Base-by-base conservation (phyloP, 2,329 filamentous ascomycete species). In the Colletotrichum kahawae region DNA sequence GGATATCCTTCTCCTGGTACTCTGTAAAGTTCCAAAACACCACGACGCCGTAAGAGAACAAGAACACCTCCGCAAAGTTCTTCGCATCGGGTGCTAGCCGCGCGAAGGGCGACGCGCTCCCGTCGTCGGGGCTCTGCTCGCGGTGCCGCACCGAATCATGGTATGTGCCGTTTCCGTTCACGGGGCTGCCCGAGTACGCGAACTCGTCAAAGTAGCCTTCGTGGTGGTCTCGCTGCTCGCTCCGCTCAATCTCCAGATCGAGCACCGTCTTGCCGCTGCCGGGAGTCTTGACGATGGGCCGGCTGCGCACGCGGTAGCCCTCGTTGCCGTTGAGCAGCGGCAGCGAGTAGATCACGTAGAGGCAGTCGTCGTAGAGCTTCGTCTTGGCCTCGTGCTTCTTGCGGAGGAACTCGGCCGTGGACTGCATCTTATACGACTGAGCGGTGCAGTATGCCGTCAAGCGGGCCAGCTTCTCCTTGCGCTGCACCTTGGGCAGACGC, bases 21-120 rank as follows among this genome's bases (percentile, higher is more conserved):
- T 98, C 96, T 13, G 95, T 96, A 80, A 99, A 98, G 83, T 99
- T 99, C 97, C 97, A 99, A 83, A 99, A 98, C 7, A 99, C 97
- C 0, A 97, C 96, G 1, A 99, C 96, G 24, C 97, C 97, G 81
- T 99, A 99, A 18, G 95, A 96, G 84, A 97, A 98, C 79, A 99
- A 93, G 82, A 98, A 98, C 92, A 98, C 95, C 85, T 99, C 97
- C 56, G 95, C 96, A 81, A 98, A 95, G 71, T 93, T 90, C 80
- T 96, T 93, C 43, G 93, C 91, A 81, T 95, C 92, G 7, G 94
- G 90, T 1, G 91, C 91, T 29, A 95, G 89, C 33, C 91, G 89
- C 82, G 90, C 88, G 77, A 90, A 85, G 29, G 90, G 85, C 81
- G 89, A 88, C 73, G 87, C 79, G 57, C 86, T 87, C 77, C 87